These are phyloP conservation scores for Gossypium sturtianum DNA, from an alignment of 345 rosid genomes.

Conservation along the genomic window DNA sequence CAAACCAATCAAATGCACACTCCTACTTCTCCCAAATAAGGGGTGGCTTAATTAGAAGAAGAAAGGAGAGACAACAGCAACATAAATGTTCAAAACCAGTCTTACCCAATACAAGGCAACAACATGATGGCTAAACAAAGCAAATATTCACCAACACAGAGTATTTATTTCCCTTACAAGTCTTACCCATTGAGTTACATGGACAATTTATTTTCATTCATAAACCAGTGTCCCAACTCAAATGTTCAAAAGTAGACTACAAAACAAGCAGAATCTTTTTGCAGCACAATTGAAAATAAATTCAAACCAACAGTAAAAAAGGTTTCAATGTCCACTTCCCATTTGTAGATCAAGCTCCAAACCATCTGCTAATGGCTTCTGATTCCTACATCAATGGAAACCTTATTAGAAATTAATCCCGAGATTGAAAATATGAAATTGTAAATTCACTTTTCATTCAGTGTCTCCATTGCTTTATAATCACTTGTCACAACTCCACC, in stretches of 20 bases:
- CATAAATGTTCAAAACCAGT: too few relatives aligned
- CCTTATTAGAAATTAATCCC: not conserved
- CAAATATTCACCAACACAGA: not conserved
- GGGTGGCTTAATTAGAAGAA: too few relatives aligned
- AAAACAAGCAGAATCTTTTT: not conserved
- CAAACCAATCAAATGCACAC: too few relatives aligned
- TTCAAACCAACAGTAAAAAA: not conserved
- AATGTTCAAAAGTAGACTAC: not conserved
- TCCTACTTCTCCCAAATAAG: too few relatives aligned
- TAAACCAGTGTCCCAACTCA: not conserved
- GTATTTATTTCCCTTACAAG: not conserved
- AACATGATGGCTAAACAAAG: too few relatives aligned
- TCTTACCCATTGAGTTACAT: not conserved
- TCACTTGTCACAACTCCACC: not conserved
- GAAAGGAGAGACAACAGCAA: too few relatives aligned
- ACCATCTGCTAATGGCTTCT: too few relatives aligned
- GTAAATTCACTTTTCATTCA: not conserved
- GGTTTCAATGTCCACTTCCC: not conserved
- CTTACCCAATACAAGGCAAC: too few relatives aligned
- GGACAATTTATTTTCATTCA: constrained; percentile 1
- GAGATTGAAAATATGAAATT: not conserved
- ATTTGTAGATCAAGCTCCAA: not conserved
- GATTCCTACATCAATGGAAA: constrained; percentile 5
- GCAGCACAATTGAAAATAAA: not conserved
- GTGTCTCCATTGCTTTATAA: not conserved